Base-by-base conservation (phyloP, 345 rosid species). In the Syzygium aromaticum region DNA sequence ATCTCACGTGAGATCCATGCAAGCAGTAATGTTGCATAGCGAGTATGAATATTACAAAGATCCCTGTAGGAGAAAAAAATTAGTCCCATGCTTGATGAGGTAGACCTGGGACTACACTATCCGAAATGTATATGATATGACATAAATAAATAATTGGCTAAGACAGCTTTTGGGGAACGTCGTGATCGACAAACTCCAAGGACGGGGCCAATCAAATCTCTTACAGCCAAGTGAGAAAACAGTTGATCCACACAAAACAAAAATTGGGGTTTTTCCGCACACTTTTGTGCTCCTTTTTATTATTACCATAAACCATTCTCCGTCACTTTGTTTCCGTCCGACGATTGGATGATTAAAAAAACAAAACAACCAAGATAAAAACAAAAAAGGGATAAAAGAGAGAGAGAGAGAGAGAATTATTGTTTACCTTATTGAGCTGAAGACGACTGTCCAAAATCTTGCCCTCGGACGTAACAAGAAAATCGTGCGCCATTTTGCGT, bases 391-490 rank as follows among this genome's bases (percentile, higher is more conserved):
- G 67, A 77, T 84, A 13, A n/a, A 73, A 57, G 85, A 25, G 56
- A 85, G 11, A 22, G 21, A 38, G n/a, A 38, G 40, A 38, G 40
- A 43, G 46, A 43, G 46, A 43, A 4, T 3, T 43, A 3, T 43
- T 6, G 52, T 61, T 43, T 86, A 95, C 99, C 98, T 96, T 93
- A 84, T 95, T 96, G 83, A 97, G 93, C 91, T 95, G 90, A 90
- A 97, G 97, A 85, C 99, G 98, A 57, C 40, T 87, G 92, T 97
- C 99, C 90, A 92, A 52, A 87, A 97, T 94, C 90, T 95, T 88
- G 73, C 95, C 98, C 88, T 94, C 95, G 0, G 95, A 93, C 49
- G 96, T 93, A 52, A 90, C 90, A 25, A 97, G 97, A 87, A 95
- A 95, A 5, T 94, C 93, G 84, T 91, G 95, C 0, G 95, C 99